Percentiles rank a stretch among this genome's conserved stretches.
phyloP scores from a whole-genome alignment of 805 yeast species.

The Zygoascus ofunaensis region DNA sequence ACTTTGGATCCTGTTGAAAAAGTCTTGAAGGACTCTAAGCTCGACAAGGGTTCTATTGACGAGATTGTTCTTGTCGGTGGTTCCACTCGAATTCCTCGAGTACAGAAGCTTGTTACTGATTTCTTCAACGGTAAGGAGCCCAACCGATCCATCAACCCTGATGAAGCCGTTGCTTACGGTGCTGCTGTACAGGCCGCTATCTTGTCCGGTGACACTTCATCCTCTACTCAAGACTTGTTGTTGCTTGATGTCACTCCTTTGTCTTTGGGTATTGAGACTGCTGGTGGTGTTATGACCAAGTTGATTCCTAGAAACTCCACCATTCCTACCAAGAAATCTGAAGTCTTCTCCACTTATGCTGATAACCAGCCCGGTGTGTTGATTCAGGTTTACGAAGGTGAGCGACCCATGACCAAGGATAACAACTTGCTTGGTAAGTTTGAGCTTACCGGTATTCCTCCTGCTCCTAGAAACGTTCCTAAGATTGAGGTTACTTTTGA shows the following conservation, averaged over 20 bases:
- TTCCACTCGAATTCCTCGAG: constrained; percentile 98
- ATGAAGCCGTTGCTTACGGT: constrained; percentile 99
- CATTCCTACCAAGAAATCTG: constrained; percentile 95
- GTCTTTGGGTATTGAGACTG: constrained; percentile 96
- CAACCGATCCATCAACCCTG: constrained; percentile 96
- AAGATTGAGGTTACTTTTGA: constrained; percentile 97
- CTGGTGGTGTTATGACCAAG: constrained; percentile 99
- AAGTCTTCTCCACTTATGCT: constrained; percentile 91
- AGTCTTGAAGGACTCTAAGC: constrained; percentile 82
- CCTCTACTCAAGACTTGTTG: constrained; percentile 91
- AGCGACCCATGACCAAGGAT: constrained; percentile 91
- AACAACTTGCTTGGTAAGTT: constrained; percentile 95
- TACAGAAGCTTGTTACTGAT: constrained; percentile 88
- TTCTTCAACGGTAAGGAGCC: constrained; percentile 95
- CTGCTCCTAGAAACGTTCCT: constrained; percentile 98
- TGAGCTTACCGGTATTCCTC: constrained; percentile 93
- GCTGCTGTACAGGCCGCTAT: constrained; percentile 99
- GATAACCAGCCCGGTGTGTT: constrained; percentile 98
- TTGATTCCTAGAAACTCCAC: constrained; percentile 97
- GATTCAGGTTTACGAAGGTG: constrained; percentile 97
- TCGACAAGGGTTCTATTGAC: constrained; percentile 81
- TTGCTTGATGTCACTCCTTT: constrained; percentile 96
- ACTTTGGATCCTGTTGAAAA: constrained; percentile 93
- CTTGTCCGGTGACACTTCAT: constrained; percentile 89
- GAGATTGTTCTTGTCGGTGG: constrained; percentile 97